phyloP scores from a whole-genome alignment of 1,284 basidiomycete genomes.

The Heterobasidion annosum region DNA sequence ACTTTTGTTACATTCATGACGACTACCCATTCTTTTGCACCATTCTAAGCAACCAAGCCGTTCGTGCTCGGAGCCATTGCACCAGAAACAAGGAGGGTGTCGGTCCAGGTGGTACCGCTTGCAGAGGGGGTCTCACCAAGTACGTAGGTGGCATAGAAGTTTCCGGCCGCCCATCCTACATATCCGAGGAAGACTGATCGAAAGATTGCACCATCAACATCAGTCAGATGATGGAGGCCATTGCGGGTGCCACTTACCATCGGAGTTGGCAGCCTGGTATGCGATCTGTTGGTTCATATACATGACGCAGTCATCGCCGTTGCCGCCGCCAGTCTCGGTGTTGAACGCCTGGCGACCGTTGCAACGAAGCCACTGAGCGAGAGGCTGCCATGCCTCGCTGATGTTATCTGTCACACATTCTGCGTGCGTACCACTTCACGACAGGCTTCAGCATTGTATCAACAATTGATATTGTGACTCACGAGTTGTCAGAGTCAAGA shows the following conservation, averaged over 20 bases:
- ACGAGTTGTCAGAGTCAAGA: conserved; percentile 48
- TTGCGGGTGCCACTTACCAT: conserved; percentile 22
- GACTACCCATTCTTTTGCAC: too few species aligned
- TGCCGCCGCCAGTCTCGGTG: conserved; percentile 54
- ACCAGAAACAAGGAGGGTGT: conserved; percentile 28
- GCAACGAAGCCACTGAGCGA: conserved; percentile 38
- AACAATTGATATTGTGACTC: conserved; percentile 17
- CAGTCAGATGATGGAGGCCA: neutral
- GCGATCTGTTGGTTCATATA: conserved; percentile 40
- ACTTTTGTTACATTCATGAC: too few species aligned
- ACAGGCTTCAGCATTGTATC: neutral
- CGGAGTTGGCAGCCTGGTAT: conserved; percentile 42
- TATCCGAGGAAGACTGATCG: conserved; percentile 31
- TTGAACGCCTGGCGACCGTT: conserved; percentile 53
- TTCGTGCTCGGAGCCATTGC: conserved; percentile 29
- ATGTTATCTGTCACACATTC: conserved; percentile 47
- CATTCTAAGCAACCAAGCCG: neutral
- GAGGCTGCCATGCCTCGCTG: conserved; percentile 34
- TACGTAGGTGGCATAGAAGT: conserved; percentile 22
- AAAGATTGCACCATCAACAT: neutral
- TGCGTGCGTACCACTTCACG: conserved; percentile 23
- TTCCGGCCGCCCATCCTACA: conserved; percentile 34
- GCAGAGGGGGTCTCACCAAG: conserved; percentile 30
- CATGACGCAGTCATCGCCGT: conserved; percentile 36
- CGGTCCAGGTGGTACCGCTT: conserved; percentile 29